These are phyloP conservation scores for Discostella stelligeroides DNA, from an alignment of 108 stramenopile genomes.

Conservation along the genomic window DNA sequence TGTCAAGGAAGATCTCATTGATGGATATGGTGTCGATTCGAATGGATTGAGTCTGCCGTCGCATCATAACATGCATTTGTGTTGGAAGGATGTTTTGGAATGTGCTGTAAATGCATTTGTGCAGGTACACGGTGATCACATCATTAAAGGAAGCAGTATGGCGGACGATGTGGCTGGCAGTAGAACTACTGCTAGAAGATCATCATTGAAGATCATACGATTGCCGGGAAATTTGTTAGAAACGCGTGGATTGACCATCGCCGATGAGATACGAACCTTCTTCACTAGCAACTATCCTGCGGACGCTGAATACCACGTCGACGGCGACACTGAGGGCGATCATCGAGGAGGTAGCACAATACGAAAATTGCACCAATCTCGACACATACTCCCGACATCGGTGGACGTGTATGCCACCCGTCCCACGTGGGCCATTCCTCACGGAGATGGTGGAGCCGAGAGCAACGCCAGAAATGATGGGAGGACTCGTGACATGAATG, in stretches of 20 bases:
- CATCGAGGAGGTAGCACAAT: conserved; percentile 16
- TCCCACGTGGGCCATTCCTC: conserved; percentile 56
- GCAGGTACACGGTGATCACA: conserved; percentile 28
- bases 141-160: background rate
- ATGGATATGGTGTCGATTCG: conserved; percentile 74
- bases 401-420: conserved; percentile 52
- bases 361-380: conserved; percentile 17
- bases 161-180: background rate
- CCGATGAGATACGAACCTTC: conserved; percentile 54
- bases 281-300: conserved; percentile 10
- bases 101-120: conserved; percentile 52
- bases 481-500: too few species aligned
- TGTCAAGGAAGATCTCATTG: conserved; percentile 41
- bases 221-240: conserved; percentile 81
- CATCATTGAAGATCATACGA: conserved; percentile 67
- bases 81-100: conserved; percentile 55
- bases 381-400: conserved; percentile 19
- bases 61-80: conserved; percentile 64
- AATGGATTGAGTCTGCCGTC: conserved; percentile 76
- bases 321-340: conserved; percentile 16
- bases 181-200: conserved; percentile 10
- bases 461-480: background rate
- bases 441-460: conserved; percentile 7
- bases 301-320: conserved; percentile 4
- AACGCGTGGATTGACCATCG: conserved; percentile 66